These are phyloP conservation scores for Pythium phragmitis DNA, from an alignment of 352 stramenopile species.

Conservation along the genomic window DNA sequence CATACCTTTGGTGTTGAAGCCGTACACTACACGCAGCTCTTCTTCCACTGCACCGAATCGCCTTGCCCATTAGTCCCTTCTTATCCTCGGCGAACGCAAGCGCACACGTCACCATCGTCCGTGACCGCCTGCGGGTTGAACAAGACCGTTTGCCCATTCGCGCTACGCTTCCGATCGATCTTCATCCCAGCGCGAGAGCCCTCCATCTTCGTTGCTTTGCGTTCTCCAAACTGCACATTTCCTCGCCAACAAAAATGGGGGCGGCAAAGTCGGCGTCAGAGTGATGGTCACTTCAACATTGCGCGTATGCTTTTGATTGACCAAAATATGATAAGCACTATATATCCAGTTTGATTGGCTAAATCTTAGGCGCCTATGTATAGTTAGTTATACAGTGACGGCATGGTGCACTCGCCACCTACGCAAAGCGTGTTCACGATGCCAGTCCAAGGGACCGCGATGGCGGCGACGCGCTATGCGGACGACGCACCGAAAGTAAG, in stretches of 20 bases:
- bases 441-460: neutral
- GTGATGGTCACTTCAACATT: slow-evolving; percentile 27
- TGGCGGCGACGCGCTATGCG: too few relatives aligned
- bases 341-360: too few relatives aligned
- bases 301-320: neutral
- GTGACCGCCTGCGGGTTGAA: slow-evolving; percentile 59
- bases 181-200: slow-evolving; percentile 20
- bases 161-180: slow-evolving; percentile 42
- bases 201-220: slow-evolving; percentile 12
- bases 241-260: neutral
- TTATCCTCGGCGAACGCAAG: neutral
- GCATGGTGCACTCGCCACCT: too few relatives aligned
- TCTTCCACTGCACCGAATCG: slow-evolving; percentile 36
- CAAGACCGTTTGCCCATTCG: slow-evolving; percentile 46
- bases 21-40: slow-evolving; percentile 52
- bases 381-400: too few relatives aligned
- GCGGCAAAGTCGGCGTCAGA: slow-evolving; percentile 5
- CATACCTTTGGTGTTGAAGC: slow-evolving; percentile 50
- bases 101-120: slow-evolving; percentile 33
- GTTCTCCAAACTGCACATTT: neutral
- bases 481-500: neutral
- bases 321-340: neutral
- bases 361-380: too few relatives aligned
- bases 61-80: neutral
- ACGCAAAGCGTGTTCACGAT: neutral